Evolutionary conservation across 2,329 filamentous ascomycete species (phyloP).

Genomic region (Ascocoryne sarcoides): DNA sequence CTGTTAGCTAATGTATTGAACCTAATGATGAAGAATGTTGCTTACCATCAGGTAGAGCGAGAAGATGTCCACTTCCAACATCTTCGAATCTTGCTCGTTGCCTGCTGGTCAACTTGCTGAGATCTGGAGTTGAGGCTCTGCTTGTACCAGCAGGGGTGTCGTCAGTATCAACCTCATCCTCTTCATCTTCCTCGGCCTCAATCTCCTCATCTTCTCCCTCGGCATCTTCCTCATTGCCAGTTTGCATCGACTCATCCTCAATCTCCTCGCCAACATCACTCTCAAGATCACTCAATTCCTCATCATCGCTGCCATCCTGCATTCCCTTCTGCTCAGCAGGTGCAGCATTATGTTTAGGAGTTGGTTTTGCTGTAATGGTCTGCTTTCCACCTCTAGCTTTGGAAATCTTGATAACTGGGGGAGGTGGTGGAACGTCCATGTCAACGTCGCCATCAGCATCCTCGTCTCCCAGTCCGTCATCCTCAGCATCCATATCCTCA

Average conservation of each 20-base stretch:
- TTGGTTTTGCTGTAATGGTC: slow-evolving; percentile 21
- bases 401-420: slow-evolving; percentile 27
- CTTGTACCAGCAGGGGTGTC: slow-evolving; percentile 39
- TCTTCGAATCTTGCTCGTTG: slow-evolving; percentile 53
- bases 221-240: slow-evolving; percentile 32
- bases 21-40: neutral
- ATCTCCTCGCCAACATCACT: slow-evolving; percentile 35
- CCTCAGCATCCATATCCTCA: slow-evolving; percentile 29
- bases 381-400: slow-evolving; percentile 19
- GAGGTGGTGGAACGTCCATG: slow-evolving; percentile 25
- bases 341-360: slow-evolving; percentile 15
- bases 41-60: slow-evolving; percentile 36
- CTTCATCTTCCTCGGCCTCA: slow-evolving; percentile 32
- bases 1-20: slow-evolving; percentile 13
- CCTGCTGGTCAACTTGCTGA: slow-evolving; percentile 58
- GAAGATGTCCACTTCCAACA: slow-evolving; percentile 34
- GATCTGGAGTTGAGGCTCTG: slow-evolving; percentile 50
- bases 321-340: slow-evolving; percentile 26
- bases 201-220: slow-evolving; percentile 40
- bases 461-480: slow-evolving; percentile 8
- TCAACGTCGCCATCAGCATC: slow-evolving; percentile 36
- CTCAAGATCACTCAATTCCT: slow-evolving; percentile 29
- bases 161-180: slow-evolving; percentile 30
- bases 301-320: slow-evolving; percentile 26
- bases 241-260: slow-evolving; percentile 37